Evolutionary conservation across 2,329 filamentous ascomycete species (phyloP), one percentile per base, ranked within the genome.

Genomic region (Xylaria sp.): DNA sequence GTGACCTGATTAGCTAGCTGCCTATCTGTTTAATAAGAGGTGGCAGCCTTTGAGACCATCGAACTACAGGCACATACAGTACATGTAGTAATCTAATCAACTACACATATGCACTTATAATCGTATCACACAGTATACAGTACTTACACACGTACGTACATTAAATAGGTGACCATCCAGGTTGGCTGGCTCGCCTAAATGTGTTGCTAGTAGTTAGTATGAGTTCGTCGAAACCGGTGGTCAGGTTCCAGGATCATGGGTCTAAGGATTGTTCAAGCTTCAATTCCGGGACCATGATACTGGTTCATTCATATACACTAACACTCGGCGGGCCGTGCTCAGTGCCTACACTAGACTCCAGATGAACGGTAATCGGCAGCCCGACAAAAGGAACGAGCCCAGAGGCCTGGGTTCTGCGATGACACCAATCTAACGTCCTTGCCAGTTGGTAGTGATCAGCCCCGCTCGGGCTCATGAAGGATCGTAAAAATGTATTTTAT

Each of bases 281-380:
- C 60, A 34, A 63, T 69, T 46, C 63, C 67, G 32, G 63, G 46
- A 13, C 67, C 63, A 63, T 63, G 60, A 66, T 66, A 63, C 59
- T 61, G 63, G 67, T 66, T 65, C 66, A 12, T 50, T 56, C 65
- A 50, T 18, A 15, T 58, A 20, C 56, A 57, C 57, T 55, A 48
- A 23, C 25, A 32, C 36, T 23, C 20, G 36, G 50, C 57, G 58
- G 48, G n/a, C 57, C 48, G 56, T 12, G 41, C 39, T 39, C 20
- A 57, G 41, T 39, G 18, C 32, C 25, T 48, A 36, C 57, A 45
- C 55, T 58, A 25, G 55, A 34, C 61, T 65, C 65, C 56, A 63
- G 56, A 57, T 46, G 55, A 36, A 48, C 52, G 61, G 66, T 61
- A 60, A 32, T 55, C 60, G 50, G 46, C 13, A 63, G 18, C 20